Evolutionary conservation across 345 rosid genomes (phyloP).

Genomic region (Odontarrhena argentea): DNA sequence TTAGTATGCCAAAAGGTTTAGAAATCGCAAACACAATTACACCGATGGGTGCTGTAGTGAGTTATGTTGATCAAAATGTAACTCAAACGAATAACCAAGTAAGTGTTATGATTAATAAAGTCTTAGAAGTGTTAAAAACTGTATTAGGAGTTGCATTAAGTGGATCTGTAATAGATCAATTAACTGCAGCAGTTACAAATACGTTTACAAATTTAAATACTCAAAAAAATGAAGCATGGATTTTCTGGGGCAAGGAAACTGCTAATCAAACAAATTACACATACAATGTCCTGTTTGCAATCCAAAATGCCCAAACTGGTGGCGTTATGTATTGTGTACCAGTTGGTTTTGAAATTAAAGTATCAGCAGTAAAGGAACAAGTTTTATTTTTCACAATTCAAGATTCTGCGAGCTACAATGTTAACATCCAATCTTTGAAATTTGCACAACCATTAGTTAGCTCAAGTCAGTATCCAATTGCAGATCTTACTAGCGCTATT

Average conservation of each 20-base stretch:
- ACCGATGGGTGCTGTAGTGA: conserved; percentile 1
- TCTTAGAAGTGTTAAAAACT: background rate
- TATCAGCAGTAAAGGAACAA: conserved; percentile 1
- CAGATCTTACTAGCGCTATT: conserved; percentile 1
- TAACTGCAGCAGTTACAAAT: conserved; percentile 1
- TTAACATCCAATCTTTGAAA: background rate
- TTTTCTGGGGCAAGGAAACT: conserved; percentile 1
- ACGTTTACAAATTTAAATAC: background rate
- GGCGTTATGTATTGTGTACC: conserved; percentile 1
- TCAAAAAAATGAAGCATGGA: conserved; percentile 1
- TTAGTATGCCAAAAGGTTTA: conserved; percentile 1
- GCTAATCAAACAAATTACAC: conserved; percentile 1
- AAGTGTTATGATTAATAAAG: background rate
- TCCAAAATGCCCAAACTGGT: conserved; percentile 1
- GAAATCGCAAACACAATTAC: conserved; percentile 1
- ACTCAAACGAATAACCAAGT: conserved; percentile 1
- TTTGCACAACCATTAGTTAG: conserved; percentile 1
- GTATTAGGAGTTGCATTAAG: conserved; percentile 1
- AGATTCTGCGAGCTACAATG: conserved; percentile 1
- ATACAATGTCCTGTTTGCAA: conserved; percentile 1
- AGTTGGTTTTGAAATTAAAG: background rate
- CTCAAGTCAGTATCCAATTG: conserved; percentile 1
- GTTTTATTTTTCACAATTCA: background rate
- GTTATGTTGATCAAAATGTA: background rate
- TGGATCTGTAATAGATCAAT: conserved; percentile 1